Base-by-base conservation (phyloP, 2,329 filamentous ascomycete genomes). In the Sporothrix mexicana region DNA sequence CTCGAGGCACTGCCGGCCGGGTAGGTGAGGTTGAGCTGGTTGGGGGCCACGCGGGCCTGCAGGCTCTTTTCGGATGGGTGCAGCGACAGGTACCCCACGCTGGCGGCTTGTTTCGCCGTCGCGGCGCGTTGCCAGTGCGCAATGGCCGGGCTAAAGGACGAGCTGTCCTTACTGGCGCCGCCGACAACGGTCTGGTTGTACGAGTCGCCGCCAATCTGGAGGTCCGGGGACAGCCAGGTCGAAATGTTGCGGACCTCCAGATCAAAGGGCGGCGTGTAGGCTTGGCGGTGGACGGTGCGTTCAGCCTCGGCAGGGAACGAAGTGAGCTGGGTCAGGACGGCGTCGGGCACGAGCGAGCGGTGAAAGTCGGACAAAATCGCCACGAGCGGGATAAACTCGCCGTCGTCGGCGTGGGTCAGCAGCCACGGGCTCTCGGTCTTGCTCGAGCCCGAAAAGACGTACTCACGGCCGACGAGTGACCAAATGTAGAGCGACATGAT, bases 321-420 rank as follows among this genome's bases (percentile, higher is more conserved):
- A 17, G 23, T 53, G 12, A 72, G 64, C 1, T 86, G 0, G 85
- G 87, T 7, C 25, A 69, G 36, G 7, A 71, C 0, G 80, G 13
- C 12, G 2, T 81, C 80, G 0, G 85, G 82, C 7, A 89, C 78
- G 5, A 88, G 80, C 0, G 81, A 80, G 72, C 83, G 81, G 75
- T 89, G 86, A 72, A 81, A 86, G 0, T 83, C 80, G 0, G 87
- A 82, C 4, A 90, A 79, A 1, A 88, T 84, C 0, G 88, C 86
- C 61, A 90, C 82, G 0, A 91, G 78, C 0, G 88, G 88, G 0
- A 82, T 85, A 76, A 87, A 88, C 15, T 87, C 85, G 75, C 88
- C 90, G 78, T 91, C 89, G 36, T 85, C 85, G 49, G 84, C 83
- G 75, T 91, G 89, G 0, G 86, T 85, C 84, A 90, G 88, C n/a